Percentiles rank a stretch among this genome's conserved stretches.
phyloP scores from a whole-genome alignment of 1,139 yeast species.

The Geotrichum fermentans region DNA sequence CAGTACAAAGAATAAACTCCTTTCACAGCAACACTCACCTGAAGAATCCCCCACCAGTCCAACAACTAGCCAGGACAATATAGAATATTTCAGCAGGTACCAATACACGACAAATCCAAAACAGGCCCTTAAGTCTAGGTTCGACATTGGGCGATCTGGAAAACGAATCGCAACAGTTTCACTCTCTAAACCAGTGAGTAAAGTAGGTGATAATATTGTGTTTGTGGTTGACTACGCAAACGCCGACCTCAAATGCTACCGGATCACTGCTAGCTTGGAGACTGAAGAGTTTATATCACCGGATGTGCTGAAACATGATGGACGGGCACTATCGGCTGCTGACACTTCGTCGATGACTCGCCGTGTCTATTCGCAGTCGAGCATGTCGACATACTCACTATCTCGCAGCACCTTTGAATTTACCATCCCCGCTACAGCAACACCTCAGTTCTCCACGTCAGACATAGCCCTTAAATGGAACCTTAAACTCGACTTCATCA shows the following conservation, averaged over 20 bases:
- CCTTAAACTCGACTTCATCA: conserved; percentile 36
- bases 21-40: conserved; percentile 11
- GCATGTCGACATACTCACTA: conserved; percentile 27
- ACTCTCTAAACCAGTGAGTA: conserved; percentile 37
- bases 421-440: conserved; percentile 36
- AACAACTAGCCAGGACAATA: conserved; percentile 26
- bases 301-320: conserved; percentile 6
- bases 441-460: conserved; percentile 38
- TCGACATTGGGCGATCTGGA: conserved; percentile 36
- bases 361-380: conserved; percentile 24
- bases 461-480: conserved; percentile 35
- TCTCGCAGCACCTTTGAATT: conserved; percentile 30
- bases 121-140: conserved; percentile 27
- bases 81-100: conserved; percentile 31
- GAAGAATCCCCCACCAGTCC: conserved; percentile 14
- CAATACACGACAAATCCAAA: conserved; percentile 21
- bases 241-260: conserved; percentile 34
- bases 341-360: conserved; percentile 18
- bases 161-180: conserved; percentile 34
- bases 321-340: conserved; percentile 3
- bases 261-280: conserved; percentile 38
- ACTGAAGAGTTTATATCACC: conserved; percentile 34
- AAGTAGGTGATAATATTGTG: conserved; percentile 39
- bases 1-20: not conserved
- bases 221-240: conserved; percentile 32